Conservation (phyloP, 2,329 filamentous ascomycete genomes). For the Ascochyta clinopodiicola region DNA sequence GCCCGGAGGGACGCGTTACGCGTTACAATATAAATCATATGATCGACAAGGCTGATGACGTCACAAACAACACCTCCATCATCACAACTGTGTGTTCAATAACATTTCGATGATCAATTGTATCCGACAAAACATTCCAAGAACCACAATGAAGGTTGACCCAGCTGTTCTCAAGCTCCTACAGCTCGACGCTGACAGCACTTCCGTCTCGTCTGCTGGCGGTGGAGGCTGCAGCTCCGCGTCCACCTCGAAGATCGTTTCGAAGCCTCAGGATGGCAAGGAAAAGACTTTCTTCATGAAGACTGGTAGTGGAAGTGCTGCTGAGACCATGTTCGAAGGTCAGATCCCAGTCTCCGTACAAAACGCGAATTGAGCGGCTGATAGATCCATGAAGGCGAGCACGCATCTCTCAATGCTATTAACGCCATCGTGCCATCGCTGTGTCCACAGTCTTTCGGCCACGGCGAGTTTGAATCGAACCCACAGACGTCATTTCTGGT, state of each 20-base stretch:
- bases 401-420: constrained; percentile 83
- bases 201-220: constrained; percentile 66
- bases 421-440: constrained; percentile 73
- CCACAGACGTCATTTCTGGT: constrained; percentile 63
- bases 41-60: constrained; percentile 1
- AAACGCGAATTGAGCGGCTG: constrained; percentile 5
- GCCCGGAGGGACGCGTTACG: background rate
- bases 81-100: background rate
- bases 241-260: constrained; percentile 68
- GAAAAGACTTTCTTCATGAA: constrained; percentile 74
- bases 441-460: constrained; percentile 76
- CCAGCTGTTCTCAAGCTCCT: constrained; percentile 68
- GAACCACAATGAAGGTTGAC: constrained; percentile 61
- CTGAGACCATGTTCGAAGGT: constrained; percentile 75
- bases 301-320: constrained; percentile 65
- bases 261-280: constrained; percentile 55
- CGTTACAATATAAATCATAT: background rate
- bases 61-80: background rate
- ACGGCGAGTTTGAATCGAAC: constrained; percentile 63
- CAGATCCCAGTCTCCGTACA: background rate
- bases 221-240: constrained; percentile 70
- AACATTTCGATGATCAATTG: background rate
- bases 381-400: constrained; percentile 67
- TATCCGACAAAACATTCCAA: background rate
- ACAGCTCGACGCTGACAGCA: constrained; percentile 60